Percentiles rank a stretch among this genome's conserved stretches.
Evolutionary conservation across 805 yeast species (phyloP).

Genomic region (Starmerella floricola): DNA sequence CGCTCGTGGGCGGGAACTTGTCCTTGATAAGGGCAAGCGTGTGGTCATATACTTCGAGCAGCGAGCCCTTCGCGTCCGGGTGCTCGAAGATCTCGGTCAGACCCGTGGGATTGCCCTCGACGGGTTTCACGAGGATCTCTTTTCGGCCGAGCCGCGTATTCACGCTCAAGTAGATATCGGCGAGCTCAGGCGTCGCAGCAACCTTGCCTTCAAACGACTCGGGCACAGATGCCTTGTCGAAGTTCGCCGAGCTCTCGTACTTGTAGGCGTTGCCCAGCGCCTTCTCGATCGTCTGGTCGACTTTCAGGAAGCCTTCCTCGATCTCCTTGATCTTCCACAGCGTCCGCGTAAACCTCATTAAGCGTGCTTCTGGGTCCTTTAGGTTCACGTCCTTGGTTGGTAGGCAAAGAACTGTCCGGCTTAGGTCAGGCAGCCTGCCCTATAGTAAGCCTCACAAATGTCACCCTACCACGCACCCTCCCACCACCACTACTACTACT

Average conservation of each 20-base stretch:
- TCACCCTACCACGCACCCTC: too few species aligned
- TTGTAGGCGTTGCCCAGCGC: conserved; percentile 18
- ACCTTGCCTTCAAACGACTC: conserved; percentile 20
- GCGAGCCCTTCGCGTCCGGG: conserved; percentile 74
- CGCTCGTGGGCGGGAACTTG: conserved; percentile 58
- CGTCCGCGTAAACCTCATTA: conserved; percentile 21
- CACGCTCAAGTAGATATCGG: conserved; percentile 22
- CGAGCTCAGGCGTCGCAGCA: conserved; percentile 24
- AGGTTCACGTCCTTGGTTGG: neutral
- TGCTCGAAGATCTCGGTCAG: conserved; percentile 65
- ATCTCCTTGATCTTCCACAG: conserved; percentile 15
- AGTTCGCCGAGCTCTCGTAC: conserved; percentile 19
- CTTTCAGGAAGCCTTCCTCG: conserved; percentile 18
- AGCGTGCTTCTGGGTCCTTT: neutral
- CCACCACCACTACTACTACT: too few species aligned
- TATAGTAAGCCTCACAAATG: too few species aligned
- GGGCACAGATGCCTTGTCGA: conserved; percentile 12
- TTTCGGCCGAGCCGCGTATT: conserved; percentile 21
- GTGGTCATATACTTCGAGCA: conserved; percentile 55
- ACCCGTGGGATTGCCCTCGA: conserved; percentile 66
- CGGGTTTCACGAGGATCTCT: conserved; percentile 41
- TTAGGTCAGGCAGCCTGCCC: neutral
- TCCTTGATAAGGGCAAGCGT: conserved; percentile 48
- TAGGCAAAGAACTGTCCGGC: neutral
- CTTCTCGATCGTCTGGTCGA: conserved; percentile 19